Conservation (phyloP, 768 basidiomycete genomes). For the Roridomyces roridus region DNA sequence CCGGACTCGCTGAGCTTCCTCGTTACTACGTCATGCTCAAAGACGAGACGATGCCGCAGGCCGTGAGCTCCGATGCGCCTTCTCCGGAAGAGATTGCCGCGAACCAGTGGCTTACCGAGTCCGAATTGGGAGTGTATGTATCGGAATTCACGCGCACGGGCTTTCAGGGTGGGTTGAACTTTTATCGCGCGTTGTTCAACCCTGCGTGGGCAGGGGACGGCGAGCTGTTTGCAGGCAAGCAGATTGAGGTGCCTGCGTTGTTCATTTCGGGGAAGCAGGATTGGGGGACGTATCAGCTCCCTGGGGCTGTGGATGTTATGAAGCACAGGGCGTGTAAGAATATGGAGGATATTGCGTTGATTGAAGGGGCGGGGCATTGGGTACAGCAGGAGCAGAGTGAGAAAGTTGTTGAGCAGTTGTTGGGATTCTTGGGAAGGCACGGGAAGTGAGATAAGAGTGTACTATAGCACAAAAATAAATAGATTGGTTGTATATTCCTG, state of each 20-base stretch:
- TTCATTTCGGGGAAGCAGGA: constrained; percentile 62
- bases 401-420: constrained; percentile 12
- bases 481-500: too few relatives aligned
- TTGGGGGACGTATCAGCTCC: constrained; percentile 66
- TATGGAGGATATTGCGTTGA: constrained; percentile 24
- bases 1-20: constrained; percentile 50
- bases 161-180: constrained; percentile 67
- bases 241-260: constrained; percentile 58
- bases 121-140: constrained; percentile 55
- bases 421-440: constrained; percentile 16
- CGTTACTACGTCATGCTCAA: constrained; percentile 68
- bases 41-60: constrained; percentile 57
- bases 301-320: constrained; percentile 40
- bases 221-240: constrained; percentile 49
- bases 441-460: too few relatives aligned
- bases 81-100: constrained; percentile 32
- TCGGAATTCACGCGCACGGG: constrained; percentile 57
- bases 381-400: constrained; percentile 21
- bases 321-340: constrained; percentile 2
- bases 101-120: constrained; percentile 54
- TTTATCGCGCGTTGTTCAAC: constrained; percentile 53
- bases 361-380: constrained; percentile 25
- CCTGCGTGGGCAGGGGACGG: constrained; percentile 45
- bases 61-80: constrained; percentile 42
- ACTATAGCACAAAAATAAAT: too few relatives aligned